Conservation (phyloP, 2,329 filamentous ascomycete species). For the Diaporthe vexans region DNA sequence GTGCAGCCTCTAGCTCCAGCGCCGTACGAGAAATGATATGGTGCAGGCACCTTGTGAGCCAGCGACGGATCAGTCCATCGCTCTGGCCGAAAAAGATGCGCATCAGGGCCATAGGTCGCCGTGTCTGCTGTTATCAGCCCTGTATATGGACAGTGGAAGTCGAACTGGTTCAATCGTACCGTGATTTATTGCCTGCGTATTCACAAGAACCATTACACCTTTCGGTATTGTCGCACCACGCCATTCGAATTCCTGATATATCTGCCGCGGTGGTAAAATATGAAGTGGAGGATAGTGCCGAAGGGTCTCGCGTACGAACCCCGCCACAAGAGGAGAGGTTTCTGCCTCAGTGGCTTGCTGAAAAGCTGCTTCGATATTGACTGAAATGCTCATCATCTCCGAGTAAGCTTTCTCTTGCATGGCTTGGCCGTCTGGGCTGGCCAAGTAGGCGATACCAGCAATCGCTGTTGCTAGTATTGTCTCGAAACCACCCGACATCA, state of each 20-base stretch:
- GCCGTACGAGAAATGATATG: slow-evolving; percentile 44
- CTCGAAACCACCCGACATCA: slow-evolving; percentile 46
- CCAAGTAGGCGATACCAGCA: slow-evolving; percentile 43
- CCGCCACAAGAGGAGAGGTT: slow-evolving; percentile 41
- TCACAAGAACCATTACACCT: slow-evolving; percentile 31
- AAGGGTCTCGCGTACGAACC: slow-evolving; percentile 43
- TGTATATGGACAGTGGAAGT: background rate
- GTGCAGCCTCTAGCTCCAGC: slow-evolving; percentile 45
- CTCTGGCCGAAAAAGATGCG: slow-evolving; percentile 36
- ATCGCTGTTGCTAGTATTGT: slow-evolving; percentile 45
- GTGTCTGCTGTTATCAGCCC: background rate
- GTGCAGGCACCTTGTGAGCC: slow-evolving; percentile 40
- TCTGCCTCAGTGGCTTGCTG: slow-evolving; percentile 39
- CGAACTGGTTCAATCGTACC: background rate
- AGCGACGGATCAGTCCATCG: slow-evolving; percentile 33
- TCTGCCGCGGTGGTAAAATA: slow-evolving; percentile 33
- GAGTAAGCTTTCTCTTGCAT: slow-evolving; percentile 42
- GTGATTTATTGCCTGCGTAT: slow-evolving; percentile 26
- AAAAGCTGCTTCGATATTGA: slow-evolving; percentile 14
- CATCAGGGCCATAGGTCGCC: slow-evolving; percentile 21
- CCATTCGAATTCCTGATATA: slow-evolving; percentile 29
- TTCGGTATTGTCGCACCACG: slow-evolving; percentile 29
- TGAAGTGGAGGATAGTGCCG: slow-evolving; percentile 43
- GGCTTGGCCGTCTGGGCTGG: slow-evolving; percentile 40
- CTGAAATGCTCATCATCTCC: slow-evolving; percentile 39